Evolutionary conservation across 129 eudicot genomes (phyloP).

Genomic region (Pseudognaphalium luteoalbum): DNA sequence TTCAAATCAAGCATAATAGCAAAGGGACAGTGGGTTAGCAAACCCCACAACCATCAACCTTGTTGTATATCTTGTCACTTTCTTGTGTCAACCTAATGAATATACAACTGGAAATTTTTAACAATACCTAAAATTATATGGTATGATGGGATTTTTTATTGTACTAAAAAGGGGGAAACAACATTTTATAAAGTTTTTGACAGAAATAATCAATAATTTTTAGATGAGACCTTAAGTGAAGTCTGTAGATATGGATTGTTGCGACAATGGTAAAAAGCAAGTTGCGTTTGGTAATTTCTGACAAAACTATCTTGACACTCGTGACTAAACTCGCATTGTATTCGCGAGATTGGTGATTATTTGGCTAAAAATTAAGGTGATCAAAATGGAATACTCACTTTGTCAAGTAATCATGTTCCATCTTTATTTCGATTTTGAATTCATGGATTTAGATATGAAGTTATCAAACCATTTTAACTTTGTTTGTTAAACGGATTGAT

Average conservation of each 20-base stretch:
- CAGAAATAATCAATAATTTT: neutral
- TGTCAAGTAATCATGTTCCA: too few species aligned
- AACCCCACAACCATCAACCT: slow-evolving; percentile 21
- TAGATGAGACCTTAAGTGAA: neutral
- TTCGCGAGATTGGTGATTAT: too few species aligned
- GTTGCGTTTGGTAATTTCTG: too few species aligned
- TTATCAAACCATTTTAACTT: neutral
- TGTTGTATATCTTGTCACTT: slow-evolving; percentile 15
- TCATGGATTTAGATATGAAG: too few species aligned
- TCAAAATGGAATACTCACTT: too few species aligned
- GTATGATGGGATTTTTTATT: slow-evolving; percentile 19
- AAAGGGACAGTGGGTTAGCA: slow-evolving; percentile 1
- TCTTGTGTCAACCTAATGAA: slow-evolving; percentile 9
- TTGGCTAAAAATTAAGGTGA: too few species aligned
- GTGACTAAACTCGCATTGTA: too few species aligned
- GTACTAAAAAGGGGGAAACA: neutral
- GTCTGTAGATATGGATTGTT: too few species aligned
- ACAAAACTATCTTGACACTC: too few species aligned
- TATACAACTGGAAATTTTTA: slow-evolving; percentile 24
- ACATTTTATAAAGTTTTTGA: neutral
- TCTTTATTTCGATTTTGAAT: too few species aligned
- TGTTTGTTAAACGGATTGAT: neutral
- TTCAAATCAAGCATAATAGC: neutral
- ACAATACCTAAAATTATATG: slow-evolving; percentile 7
- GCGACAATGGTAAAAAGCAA: too few species aligned